A percentile compares a stretch with the other conserved stretches of the same genome.
These are phyloP conservation scores for Aspergillus nidulans DNA, from an alignment of 495 filamentous ascomycete genomes.

Conservation along the genomic window DNA sequence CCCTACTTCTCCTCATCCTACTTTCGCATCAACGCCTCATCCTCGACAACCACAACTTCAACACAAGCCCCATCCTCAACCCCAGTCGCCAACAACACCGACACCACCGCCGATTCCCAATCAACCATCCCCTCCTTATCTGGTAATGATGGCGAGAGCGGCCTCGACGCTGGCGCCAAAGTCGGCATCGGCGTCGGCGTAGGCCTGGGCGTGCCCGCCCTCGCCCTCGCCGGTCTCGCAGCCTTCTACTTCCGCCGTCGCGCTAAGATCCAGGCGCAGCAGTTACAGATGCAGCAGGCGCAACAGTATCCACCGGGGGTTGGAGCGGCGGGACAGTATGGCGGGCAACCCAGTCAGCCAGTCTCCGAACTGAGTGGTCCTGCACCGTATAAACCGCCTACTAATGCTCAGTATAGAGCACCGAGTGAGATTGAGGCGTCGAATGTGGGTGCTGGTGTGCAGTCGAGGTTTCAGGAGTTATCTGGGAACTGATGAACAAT, in stretches of 20 bases:
- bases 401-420: not conserved
- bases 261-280: not conserved
- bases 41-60: constrained; percentile 2
- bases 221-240: constrained; percentile 6
- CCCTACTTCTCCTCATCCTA: constrained; percentile 10
- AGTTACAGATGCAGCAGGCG: not conserved
- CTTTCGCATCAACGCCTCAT: constrained; percentile 13
- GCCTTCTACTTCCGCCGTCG: constrained; percentile 1
- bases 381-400: not conserved
- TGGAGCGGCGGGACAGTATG: too few relatives aligned
- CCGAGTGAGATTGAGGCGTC: not conserved
- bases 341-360: too few relatives aligned
- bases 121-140: not conserved
- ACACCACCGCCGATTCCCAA: not conserved
- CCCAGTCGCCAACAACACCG: not conserved
- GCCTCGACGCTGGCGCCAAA: constrained; percentile 9
- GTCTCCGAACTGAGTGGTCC: not conserved
- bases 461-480: constrained; percentile 6
- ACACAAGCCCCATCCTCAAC: constrained; percentile 3
- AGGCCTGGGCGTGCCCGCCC: constrained; percentile 7
- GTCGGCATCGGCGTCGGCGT: constrained; percentile 12
- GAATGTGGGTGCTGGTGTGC: not conserved
- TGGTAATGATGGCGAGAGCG: not conserved
- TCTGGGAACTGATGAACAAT: not conserved
- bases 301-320: not conserved